Conservation (phyloP, 108 stramenopile genomes). For the Heterococcus sp. region DNA sequence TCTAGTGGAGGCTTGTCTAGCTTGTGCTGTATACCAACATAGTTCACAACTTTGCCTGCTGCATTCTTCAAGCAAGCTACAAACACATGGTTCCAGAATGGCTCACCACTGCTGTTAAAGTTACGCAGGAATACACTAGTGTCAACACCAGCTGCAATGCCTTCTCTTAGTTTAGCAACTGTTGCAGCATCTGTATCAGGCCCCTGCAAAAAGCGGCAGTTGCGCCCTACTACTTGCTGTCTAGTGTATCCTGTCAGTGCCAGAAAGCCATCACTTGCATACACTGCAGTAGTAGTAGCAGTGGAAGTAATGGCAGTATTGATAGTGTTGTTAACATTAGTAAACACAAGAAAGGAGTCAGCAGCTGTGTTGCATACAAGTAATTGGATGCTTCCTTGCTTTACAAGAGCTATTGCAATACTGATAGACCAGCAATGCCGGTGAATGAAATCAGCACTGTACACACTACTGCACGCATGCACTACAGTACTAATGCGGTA, state of each 20-base stretch:
- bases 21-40: conserved; percentile 82
- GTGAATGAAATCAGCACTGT: too few species aligned
- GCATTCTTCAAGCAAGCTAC: conserved; percentile 88
- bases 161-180: conserved; percentile 84
- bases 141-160: conserved; percentile 85
- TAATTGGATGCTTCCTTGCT: too few species aligned
- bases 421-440: too few species aligned
- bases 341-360: too few species aligned
- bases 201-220: conserved; percentile 95
- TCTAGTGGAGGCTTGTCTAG: neutral
- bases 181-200: conserved; percentile 93
- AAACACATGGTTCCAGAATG: conserved; percentile 98
- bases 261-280: conserved; percentile 54
- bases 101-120: conserved; percentile 89
- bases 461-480: too few species aligned
- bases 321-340: too few species aligned
- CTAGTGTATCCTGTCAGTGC: conserved; percentile 60
- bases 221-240: conserved; percentile 81
- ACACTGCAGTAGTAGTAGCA: too few species aligned
- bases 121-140: conserved; percentile 83
- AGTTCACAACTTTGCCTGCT: conserved; percentile 88
- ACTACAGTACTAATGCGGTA: too few species aligned
- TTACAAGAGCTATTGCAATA: too few species aligned
- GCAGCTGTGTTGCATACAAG: too few species aligned
- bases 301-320: too few species aligned